Evolutionary conservation across 805 yeast species (phyloP), one percentile per base, ranked within the genome.

Genomic region (Candida golubevii): DNA sequence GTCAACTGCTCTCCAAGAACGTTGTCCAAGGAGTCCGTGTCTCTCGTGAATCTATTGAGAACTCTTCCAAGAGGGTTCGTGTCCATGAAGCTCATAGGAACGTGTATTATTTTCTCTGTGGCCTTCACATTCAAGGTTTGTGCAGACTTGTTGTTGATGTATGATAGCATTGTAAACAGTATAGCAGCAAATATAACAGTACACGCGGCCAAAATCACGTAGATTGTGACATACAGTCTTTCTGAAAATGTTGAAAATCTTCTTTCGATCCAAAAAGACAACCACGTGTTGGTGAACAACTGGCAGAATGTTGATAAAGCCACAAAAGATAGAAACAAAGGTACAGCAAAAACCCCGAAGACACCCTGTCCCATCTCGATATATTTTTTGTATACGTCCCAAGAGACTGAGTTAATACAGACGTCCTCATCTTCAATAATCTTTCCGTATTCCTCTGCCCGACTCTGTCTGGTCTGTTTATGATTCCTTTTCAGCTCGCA

Each of bases 1-100:
- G 72, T 57, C 53, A 67, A 54, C 49, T 70, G 74, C 48, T 70
- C 74, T 18, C 74, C 72, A 46, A 70, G 59, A 49, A 67, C 74
- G 49, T 69, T 70, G 51, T 70, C 75, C 48, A 71, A 63, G n/a
- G 73, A 61, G 51, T 70, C 75, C 10, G 75, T 69, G 51, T 71
- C 75, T 47, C 67, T 70, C 13, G 74, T 69, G 51, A 71, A 71
- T 48, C 75, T 59, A 51, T 71, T 70, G 56, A 70, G 63, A 18
- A 71, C 63, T 57, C 75, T 59, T 23, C 75, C 75, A 53, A 70
- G 52, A 4, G 75, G 75, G 35, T 63, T 69, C 18, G 71, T 64
- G 54, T 71, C 75, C 58, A 71, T 64, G 50, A 59, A 71, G 39
- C 65, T 58, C 74, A 69, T 67, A 35, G 74, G 75, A 8, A 71